Evolutionary conservation across 805 yeast genomes (phyloP).

Genomic region (Starmera pachycereana): DNA sequence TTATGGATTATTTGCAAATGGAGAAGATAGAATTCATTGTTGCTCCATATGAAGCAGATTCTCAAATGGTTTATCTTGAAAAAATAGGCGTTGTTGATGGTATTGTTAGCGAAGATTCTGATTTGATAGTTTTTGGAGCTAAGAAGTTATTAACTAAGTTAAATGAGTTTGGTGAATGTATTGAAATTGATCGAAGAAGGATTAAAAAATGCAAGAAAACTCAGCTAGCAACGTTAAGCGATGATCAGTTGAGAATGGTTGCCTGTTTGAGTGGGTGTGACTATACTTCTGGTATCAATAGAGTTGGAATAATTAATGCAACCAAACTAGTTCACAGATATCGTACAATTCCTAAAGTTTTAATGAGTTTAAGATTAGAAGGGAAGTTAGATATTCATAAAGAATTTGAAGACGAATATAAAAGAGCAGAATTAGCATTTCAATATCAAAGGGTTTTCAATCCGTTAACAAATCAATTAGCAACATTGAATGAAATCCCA

Average conservation of each 20-base stretch:
- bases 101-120: slow-evolving; percentile 90
- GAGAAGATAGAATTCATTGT: slow-evolving; percentile 62
- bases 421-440: slow-evolving; percentile 68
- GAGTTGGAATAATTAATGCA: slow-evolving; percentile 75
- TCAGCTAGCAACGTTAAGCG: slow-evolving; percentile 39
- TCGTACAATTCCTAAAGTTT: slow-evolving; percentile 41
- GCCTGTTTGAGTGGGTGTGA: slow-evolving; percentile 96
- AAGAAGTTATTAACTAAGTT: slow-evolving; percentile 66
- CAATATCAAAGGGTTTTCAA: slow-evolving; percentile 79
- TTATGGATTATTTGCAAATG: slow-evolving; percentile 60
- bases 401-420: slow-evolving; percentile 48
- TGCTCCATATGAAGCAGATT: slow-evolving; percentile 98
- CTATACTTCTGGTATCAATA: slow-evolving; percentile 78
- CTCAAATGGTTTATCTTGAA: slow-evolving; percentile 90
- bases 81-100: slow-evolving; percentile 67
- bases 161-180: slow-evolving; percentile 58
- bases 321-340: slow-evolving; percentile 44
- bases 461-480: slow-evolving; percentile 39
- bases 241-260: slow-evolving; percentile 54
- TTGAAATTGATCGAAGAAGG: slow-evolving; percentile 52
- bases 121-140: slow-evolving; percentile 83
- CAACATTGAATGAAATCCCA: slow-evolving; percentile 50
- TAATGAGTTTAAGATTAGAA: slow-evolving; percentile 47
- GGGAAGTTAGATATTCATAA: slow-evolving; percentile 48
- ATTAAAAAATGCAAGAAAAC: slow-evolving; percentile 41